phyloP scores from a whole-genome alignment of 306 rosid species.

The Rosa rugosa region DNA sequence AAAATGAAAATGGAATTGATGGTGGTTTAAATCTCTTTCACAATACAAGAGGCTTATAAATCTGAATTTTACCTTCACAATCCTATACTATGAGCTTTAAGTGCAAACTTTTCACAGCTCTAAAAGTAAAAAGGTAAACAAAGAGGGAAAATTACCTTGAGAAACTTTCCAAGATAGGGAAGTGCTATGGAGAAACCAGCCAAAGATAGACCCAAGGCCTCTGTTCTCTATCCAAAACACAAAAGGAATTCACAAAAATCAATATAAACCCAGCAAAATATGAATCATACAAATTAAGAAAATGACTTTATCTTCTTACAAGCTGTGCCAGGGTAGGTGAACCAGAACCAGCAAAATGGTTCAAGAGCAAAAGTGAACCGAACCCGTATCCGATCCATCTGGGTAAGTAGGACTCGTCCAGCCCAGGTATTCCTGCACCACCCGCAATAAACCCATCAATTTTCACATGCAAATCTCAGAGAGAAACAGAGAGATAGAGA shows the following conservation, averaged over 20 bases:
- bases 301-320: conserved; percentile 34
- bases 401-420: conserved; percentile 92
- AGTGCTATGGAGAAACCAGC: conserved; percentile 71
- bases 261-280: background rate
- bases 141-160: conserved; percentile 52
- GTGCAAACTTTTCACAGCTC: background rate
- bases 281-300: background rate
- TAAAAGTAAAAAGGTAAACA: background rate
- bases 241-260: background rate
- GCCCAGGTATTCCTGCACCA: conserved; percentile 77
- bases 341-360: conserved; percentile 67
- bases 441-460: background rate
- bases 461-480: background rate
- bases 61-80: background rate
- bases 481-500: conserved; percentile 7
- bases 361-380: conserved; percentile 74
- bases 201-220: conserved; percentile 77
- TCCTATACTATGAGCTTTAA: background rate
- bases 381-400: conserved; percentile 96
- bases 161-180: conserved; percentile 85
- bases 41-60: background rate
- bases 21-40: too few species aligned
- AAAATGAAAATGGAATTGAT: background rate
- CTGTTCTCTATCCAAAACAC: conserved; percentile 53
- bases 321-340: conserved; percentile 57